Base-by-base conservation (phyloP, 257 asterid genomes). In the Echium plantagineum region DNA sequence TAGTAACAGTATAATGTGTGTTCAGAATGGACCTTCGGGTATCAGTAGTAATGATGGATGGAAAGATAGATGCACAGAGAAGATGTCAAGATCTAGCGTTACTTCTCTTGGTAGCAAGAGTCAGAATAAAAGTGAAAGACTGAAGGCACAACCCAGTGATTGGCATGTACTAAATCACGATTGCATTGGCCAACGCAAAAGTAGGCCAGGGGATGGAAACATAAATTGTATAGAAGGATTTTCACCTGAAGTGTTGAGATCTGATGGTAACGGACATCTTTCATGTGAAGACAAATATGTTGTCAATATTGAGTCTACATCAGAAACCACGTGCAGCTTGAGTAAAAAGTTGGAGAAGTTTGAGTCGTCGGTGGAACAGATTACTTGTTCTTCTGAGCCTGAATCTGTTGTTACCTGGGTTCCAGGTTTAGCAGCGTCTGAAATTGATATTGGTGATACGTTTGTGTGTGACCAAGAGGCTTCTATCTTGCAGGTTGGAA, bases 21-120 rank as follows among this genome's bases (percentile, higher is more conserved):
- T 19, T 6, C 19, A 22, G 57, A 53, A 53, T 19, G 26, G 57
- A 18, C 57, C 57, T 53, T 53, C 22, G 13, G 60, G 32, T 21
- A 82, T 87, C 62, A 88, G 96, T 70, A 82, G 87, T 63, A 82
- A 84, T 58, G 94, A 91, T 76, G 94, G 94, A 52, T 79, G 95
- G 94, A 82, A 75, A 66, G 88, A 80, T 72, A 83, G 71, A 62
- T 63, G 66, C 53, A 56, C 55, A 59, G 79, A 77, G 69, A 71
- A 58, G 66, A 71, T 81, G 61, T 76, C 86, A 17, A 78, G 78
- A 63, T 85, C 97, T 31, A 77, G 77, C 72, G 77, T 85, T 62
- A 84, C 82, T 54, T 67, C 80, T 57, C 28, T 32, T 61, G 70
- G 75, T 62, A 75, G 78, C 71, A 73, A 75, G 72, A 74, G 72